These are phyloP conservation scores for Penicillium chermesinum DNA, from an alignment of 495 filamentous ascomycete genomes.

Conservation along the genomic window DNA sequence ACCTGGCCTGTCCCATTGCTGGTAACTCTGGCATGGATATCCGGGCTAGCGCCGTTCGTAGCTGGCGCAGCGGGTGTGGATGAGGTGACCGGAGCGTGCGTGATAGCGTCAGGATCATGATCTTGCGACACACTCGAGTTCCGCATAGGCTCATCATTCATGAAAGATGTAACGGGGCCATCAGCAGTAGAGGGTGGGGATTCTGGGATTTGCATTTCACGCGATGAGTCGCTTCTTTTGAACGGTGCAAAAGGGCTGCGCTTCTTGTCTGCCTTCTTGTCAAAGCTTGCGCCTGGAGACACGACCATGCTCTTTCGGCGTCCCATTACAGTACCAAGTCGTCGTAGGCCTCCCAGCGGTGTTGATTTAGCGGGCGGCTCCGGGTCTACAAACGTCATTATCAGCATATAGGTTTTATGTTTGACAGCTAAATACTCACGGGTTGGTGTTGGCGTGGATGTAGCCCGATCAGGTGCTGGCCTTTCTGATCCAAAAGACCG, in stretches of 20 bases:
- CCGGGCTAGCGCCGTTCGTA: constrained; percentile 29
- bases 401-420: not conserved
- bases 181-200: constrained; percentile 30
- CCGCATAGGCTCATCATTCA: constrained; percentile 30
- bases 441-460: constrained; percentile 38
- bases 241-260: constrained; percentile 49
- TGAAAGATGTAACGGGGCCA: constrained; percentile 36
- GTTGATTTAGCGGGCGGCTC: constrained; percentile 35
- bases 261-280: constrained; percentile 46
- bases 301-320: constrained; percentile 48
- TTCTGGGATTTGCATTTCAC: constrained; percentile 41
- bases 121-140: constrained; percentile 30
- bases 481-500: constrained; percentile 46
- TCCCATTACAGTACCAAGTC: constrained; percentile 77
- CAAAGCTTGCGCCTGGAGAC: constrained; percentile 28
- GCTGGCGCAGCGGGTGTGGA: constrained; percentile 8
- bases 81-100: constrained; percentile 21
- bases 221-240: constrained; percentile 39
- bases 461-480: not conserved
- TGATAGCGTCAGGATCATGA: constrained; percentile 15
- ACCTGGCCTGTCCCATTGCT: constrained; percentile 24
- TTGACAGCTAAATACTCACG: constrained; percentile 27
- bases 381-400: constrained; percentile 17
- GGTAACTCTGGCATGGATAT: constrained; percentile 14
- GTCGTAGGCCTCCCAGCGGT: constrained; percentile 52